A percentile compares a stretch with the other conserved stretches of the same genome.
These are phyloP conservation scores for Phytophthora cactorum DNA, from an alignment of 352 stramenopile species.

Conservation along the genomic window DNA sequence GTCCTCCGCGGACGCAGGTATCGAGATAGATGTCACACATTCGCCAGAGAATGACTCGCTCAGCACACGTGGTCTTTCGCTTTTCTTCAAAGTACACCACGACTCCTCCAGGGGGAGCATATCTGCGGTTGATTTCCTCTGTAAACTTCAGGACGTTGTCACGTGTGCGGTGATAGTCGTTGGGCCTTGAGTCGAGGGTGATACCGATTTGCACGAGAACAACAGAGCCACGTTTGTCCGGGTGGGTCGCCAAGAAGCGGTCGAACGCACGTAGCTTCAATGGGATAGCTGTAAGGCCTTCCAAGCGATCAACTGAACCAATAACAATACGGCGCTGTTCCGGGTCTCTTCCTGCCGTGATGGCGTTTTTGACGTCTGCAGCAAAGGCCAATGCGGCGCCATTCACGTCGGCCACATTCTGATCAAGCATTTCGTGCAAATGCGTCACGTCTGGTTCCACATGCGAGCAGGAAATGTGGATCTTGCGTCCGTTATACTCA, in stretches of 20 bases:
- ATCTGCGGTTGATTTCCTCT: constrained; percentile 92
- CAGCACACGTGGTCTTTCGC: constrained; percentile 63
- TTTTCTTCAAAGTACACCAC: constrained; percentile 84
- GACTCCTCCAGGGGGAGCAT: constrained; percentile 51
- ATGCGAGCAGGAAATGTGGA: constrained; percentile 97
- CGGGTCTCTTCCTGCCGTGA: constrained; percentile 28
- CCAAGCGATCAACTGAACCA: constrained; percentile 93
- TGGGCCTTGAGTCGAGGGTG: constrained; percentile 73
- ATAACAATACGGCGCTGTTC: constrained; percentile 68
- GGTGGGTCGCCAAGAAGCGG: constrained; percentile 92
- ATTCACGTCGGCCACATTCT: constrained; percentile 43
- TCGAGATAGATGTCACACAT: constrained; percentile 78
- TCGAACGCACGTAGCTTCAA: constrained; percentile 97
- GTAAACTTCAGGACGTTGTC: constrained; percentile 93
- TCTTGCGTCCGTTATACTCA: constrained; percentile 96
- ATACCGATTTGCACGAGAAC: constrained; percentile 83
- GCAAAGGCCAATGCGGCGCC: constrained; percentile 33
- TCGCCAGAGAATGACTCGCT: constrained; percentile 73
- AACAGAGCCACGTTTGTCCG: constrained; percentile 68
- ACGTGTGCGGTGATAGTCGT: constrained; percentile 94
- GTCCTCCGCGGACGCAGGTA: constrained; percentile 65
- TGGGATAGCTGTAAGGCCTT: constrained; percentile 96
- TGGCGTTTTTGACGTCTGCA: constrained; percentile 50
- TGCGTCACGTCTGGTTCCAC: constrained; percentile 93
- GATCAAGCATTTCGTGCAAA: constrained; percentile 70